Base-by-base conservation (phyloP, 768 basidiomycete genomes). In the Leucocoprinus sp. region DNA sequence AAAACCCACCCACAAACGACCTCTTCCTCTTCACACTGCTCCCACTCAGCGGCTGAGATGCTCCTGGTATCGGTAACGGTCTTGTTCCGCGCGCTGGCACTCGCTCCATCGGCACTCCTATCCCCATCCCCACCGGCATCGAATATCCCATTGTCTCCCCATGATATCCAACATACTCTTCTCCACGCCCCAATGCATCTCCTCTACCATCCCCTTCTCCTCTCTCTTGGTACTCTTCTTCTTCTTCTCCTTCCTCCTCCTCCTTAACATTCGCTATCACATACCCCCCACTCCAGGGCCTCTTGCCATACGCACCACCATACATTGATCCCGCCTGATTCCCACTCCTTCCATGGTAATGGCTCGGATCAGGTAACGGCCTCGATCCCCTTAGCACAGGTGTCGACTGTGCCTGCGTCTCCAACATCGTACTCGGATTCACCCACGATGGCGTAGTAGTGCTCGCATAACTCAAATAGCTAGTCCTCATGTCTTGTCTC, bases 391-490 rank as follows among this genome's bases (percentile, higher is more conserved):
- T 26, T 4, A n/a, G 12, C 5, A 37, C 45, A 34, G 45, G 45
- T 5, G 43, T 44, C 14, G 38, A 47, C 27, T 28, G 27, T 12
- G 12, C 27, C 27, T 28, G 27, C 9, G 45, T 40, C 28, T 47
- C 45, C 21, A 47, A 40, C 45, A 47, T 47, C 11, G 38, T 47
- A 15, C 37, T 40, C 38, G 45, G 45, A 40, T 47, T 47, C 8
- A 34, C 38, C 45, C 45, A 47, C 9, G 37, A 40, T 1, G 45
- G 45, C 18, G 45, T 47, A 28, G 5, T 28, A 5, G 27, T 28
- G 35, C 38, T 41, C 29, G 45, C 45, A 33, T 47, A 47, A 35
- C 45, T 47, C 31, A 47, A 40, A 40, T 47, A 47, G 11, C 37
- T 40, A 41, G 33, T 40, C 38, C 45, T 40, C 23, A 38, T 47